Base-by-base conservation (phyloP, 176 grass and related monocot species). In the Elymus sibiricus region DNA sequence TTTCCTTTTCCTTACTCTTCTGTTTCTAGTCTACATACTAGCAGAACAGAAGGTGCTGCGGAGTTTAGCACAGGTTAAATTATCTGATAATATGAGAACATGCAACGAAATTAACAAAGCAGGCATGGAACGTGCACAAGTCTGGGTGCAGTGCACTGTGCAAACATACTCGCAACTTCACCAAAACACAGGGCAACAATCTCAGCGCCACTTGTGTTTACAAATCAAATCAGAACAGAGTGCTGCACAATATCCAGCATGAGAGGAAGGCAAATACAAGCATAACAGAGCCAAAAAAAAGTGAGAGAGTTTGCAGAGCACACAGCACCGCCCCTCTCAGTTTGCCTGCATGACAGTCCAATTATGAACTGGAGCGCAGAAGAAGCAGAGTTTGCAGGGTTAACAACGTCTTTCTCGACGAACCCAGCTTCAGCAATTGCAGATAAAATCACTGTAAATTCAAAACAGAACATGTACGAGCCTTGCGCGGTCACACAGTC, bases 11-110 rank as follows among this genome's bases (percentile, higher is more conserved):
- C 71, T 42, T 11, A 39, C 44, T 70, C 16, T 61, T 84, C 19
- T 72, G 63, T 31, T 67, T 68, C 77, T 72, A 77, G 51, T 65
- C 76, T 78, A 78, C 25, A 61, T 44, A 68, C 26, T 70, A 46
- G 26, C 25, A 26, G 19, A 75, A 5, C 10, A 88, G 26, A 70
- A 56, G 21, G 11, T n/a, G 72, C 64, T 27, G 38, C 46, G 61
- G 55, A 59, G 58, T 39, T 63, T 70, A 25, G 35, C 47, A 38
- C 24, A 31, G 24, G 17, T 60, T 43, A 38, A 29, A 43, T 80
- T 74, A 46, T 76, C 32, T 21, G 15, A 64, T 37, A 79, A 42
- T 11, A 70, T 17, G 5, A 38, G 60, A 77, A 7, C 21, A 60
- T 37, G 51, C 13, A 71, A 79, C 15, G 56, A 81, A 70, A 77